phyloP scores from a whole-genome alignment of 192 early-diverging fungal species.

The Spinellus fusiger region DNA sequence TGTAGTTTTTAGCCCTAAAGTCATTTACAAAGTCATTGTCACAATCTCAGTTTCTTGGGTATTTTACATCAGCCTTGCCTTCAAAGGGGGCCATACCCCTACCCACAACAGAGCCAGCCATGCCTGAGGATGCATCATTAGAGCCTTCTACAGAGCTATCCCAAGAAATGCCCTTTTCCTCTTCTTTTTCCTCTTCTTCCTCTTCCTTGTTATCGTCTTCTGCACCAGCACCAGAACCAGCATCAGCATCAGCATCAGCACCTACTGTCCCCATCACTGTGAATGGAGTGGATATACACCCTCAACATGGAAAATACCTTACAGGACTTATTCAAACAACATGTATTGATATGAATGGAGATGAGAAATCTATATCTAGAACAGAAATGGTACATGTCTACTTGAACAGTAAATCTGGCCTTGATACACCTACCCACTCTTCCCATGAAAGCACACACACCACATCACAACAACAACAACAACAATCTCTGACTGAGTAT shows the following conservation, averaged over 20 bases:
- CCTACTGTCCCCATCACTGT: background rate
- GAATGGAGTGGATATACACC: background rate
- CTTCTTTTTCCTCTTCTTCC: too few species aligned
- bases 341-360: constrained; percentile 17
- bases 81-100: background rate
- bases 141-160: too few species aligned
- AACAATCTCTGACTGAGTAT: constrained; percentile 15
- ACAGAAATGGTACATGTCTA: constrained; percentile 26
- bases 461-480: background rate
- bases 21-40: constrained; percentile 23
- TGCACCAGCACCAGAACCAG: background rate
- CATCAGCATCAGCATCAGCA: background rate
- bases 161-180: too few species aligned
- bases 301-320: constrained; percentile 22
- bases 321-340: constrained; percentile 21
- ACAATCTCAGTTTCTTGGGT: constrained; percentile 17
- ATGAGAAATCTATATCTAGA: constrained; percentile 7
- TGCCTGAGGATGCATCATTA: too few species aligned
- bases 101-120: too few species aligned
- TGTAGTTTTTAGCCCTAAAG: constrained; percentile 4
- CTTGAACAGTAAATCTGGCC: constrained; percentile 6
- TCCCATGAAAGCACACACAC: background rate
- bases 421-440: background rate
- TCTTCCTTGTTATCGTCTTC: background rate
- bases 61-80: constrained; percentile 13